Evolutionary conservation across 1,284 basidiomycete species (phyloP).

Genomic region (Cystobasidium sp.): DNA sequence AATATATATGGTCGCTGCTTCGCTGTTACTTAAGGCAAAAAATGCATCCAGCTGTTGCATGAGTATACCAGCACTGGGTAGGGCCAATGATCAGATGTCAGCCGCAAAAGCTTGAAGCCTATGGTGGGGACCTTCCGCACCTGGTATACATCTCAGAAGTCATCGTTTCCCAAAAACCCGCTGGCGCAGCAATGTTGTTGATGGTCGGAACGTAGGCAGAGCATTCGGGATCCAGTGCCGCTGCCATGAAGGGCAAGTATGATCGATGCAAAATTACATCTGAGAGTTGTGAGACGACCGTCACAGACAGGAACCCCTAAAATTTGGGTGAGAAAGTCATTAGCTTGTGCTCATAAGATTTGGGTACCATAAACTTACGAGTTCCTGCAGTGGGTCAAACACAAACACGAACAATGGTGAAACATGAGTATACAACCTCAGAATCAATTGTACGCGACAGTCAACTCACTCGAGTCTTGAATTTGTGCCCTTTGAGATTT

Average conservation of each 20-base stretch:
- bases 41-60: slow-evolving; percentile 13
- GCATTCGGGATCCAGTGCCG: slow-evolving; percentile 2
- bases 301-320: not conserved
- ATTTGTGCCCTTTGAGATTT: slow-evolving; percentile 6
- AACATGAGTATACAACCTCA: no score
- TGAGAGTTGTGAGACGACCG: slow-evolving; percentile 1
- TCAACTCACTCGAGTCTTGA: slow-evolving; percentile 3
- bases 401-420: no score
- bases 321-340: not conserved
- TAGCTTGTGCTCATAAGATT: not conserved
- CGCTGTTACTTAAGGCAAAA: slow-evolving; percentile 4
- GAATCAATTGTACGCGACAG: not conserved
- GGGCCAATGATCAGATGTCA: not conserved
- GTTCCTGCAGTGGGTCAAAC: not conserved
- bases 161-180: slow-evolving; percentile 6
- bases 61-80: not conserved
- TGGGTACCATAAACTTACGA: not conserved
- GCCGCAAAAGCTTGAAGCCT: not conserved
- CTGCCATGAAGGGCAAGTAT: slow-evolving; percentile 11
- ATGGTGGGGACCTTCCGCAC: not conserved
- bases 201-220: slow-evolving; percentile 2
- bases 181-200: slow-evolving; percentile 1
- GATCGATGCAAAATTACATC: slow-evolving; percentile 9
- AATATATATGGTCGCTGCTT: slow-evolving; percentile 6
- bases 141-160: slow-evolving; percentile 6